Conservation (phyloP, 1,139 yeast genomes). For the Hemisphaericaspora xylofermentans region DNA sequence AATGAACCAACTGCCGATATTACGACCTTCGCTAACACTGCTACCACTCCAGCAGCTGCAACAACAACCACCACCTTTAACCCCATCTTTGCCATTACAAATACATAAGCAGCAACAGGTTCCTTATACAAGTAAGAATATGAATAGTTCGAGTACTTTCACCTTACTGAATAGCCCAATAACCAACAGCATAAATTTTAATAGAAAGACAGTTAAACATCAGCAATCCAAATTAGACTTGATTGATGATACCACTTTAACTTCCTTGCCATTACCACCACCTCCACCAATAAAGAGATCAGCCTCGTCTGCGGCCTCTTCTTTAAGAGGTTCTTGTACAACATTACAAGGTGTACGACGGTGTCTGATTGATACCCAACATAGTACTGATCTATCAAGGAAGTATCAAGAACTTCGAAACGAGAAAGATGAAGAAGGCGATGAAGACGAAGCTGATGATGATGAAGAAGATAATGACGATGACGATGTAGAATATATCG, state of each 20-base stretch:
- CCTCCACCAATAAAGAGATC: conserved; percentile 30
- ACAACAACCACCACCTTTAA: background rate
- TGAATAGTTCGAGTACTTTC: background rate
- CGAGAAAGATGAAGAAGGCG: background rate
- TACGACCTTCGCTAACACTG: background rate
- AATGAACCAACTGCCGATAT: background rate
- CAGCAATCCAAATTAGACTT: conserved; percentile 61
- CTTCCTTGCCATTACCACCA: conserved; percentile 68
- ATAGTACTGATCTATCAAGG: background rate
- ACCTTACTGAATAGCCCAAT: background rate
- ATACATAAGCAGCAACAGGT: background rate
- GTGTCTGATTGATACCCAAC: background rate
- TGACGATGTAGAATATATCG: conserved; percentile 8
- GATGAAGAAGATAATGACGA: conserved; percentile 16
- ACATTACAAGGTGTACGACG: conserved; percentile 1
- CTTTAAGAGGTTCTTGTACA: background rate
- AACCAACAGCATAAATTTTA: background rate
- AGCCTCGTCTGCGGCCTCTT: background rate
- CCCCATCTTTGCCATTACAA: background rate
- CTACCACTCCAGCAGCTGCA: background rate
- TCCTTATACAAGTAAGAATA: background rate
- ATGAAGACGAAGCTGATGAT: conserved; percentile 7
- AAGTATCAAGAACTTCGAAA: background rate
- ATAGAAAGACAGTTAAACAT: conserved; percentile 13
- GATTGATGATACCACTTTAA: conserved; percentile 58